Evolutionary conservation across 305 asterid species (phyloP).

Genomic region (Fraxinus xanthoxyloides): DNA sequence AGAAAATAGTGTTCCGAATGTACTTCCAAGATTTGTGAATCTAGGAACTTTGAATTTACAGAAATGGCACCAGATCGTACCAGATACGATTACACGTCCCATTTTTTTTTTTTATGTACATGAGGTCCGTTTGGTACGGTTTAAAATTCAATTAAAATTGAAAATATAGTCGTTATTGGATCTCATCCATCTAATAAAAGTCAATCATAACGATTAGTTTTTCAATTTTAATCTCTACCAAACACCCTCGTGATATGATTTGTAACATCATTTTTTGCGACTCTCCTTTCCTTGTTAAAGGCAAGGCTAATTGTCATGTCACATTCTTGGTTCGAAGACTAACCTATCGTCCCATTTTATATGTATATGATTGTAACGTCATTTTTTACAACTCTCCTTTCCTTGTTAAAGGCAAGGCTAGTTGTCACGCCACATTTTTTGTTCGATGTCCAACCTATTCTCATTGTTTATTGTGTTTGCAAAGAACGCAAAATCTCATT

Average conservation of each 20-base stretch:
- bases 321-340: not conserved
- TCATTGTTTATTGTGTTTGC: not conserved
- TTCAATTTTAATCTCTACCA: too few relatives aligned
- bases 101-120: too few relatives aligned
- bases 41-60: not conserved
- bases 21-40: conserved; percentile 4
- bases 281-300: not conserved
- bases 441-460: not conserved
- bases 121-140: too few relatives aligned
- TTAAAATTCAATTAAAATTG: too few relatives aligned
- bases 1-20: conserved; percentile 6
- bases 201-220: too few relatives aligned
- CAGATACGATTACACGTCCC: not conserved
- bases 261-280: not conserved
- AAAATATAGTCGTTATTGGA: too few relatives aligned
- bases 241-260: too few relatives aligned
- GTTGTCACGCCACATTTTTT: not conserved
- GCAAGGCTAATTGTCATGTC: not conserved
- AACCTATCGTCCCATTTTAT: not conserved
- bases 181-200: too few relatives aligned
- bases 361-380: not conserved
- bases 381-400: not conserved
- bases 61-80: not conserved
- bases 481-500: too few relatives aligned
- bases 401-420: not conserved